These are phyloP conservation scores for Terfezia boudieri DNA, from an alignment of 495 filamentous ascomycete species.

Conservation along the genomic window DNA sequence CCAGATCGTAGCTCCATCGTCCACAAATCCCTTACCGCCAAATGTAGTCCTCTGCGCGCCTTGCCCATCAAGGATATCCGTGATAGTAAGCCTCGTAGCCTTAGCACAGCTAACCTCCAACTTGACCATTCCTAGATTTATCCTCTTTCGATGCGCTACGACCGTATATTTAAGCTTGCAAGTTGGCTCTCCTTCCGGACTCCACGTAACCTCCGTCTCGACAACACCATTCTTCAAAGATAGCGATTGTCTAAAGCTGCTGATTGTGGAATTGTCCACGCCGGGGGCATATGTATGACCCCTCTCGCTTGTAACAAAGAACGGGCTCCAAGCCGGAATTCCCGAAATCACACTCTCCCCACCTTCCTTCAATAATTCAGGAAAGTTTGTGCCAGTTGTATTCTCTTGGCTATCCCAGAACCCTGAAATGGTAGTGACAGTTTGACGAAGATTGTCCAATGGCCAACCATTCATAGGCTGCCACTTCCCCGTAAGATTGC, in stretches of 20 bases:
- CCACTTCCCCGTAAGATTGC: slow-evolving; percentile 17
- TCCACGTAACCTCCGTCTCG: slow-evolving; percentile 46
- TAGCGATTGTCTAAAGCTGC: slow-evolving; percentile 37
- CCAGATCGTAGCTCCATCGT: slow-evolving; percentile 25
- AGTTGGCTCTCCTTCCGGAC: slow-evolving; percentile 21
- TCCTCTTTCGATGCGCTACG: slow-evolving; percentile 23
- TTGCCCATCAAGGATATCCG: slow-evolving; percentile 32
- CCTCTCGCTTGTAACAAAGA: slow-evolving; percentile 28
- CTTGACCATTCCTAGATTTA: slow-evolving; percentile 27
- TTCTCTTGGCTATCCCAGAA: slow-evolving; percentile 45
- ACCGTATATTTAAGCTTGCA: slow-evolving; percentile 20
- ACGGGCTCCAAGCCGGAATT: slow-evolving; percentile 35
- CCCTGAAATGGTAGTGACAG: slow-evolving; percentile 51
- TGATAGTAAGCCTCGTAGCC: slow-evolving; percentile 25
- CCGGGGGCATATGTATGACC: slow-evolving; percentile 37
- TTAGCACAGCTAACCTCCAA: slow-evolving; percentile 24
- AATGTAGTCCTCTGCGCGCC: slow-evolving; percentile 29
- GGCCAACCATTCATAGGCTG: slow-evolving; percentile 54
- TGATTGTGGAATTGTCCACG: slow-evolving; percentile 36
- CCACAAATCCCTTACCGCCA: slow-evolving; percentile 23
- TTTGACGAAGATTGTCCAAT: slow-evolving; percentile 40
- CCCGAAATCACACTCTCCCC: slow-evolving; percentile 52
- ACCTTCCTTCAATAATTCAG: slow-evolving; percentile 49
- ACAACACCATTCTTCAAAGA: slow-evolving; percentile 39
- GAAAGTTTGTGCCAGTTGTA: slow-evolving; percentile 44